These are phyloP conservation scores for Oligophagozyma castellii DNA, from an alignment of 1,139 yeast species.

Conservation along the genomic window DNA sequence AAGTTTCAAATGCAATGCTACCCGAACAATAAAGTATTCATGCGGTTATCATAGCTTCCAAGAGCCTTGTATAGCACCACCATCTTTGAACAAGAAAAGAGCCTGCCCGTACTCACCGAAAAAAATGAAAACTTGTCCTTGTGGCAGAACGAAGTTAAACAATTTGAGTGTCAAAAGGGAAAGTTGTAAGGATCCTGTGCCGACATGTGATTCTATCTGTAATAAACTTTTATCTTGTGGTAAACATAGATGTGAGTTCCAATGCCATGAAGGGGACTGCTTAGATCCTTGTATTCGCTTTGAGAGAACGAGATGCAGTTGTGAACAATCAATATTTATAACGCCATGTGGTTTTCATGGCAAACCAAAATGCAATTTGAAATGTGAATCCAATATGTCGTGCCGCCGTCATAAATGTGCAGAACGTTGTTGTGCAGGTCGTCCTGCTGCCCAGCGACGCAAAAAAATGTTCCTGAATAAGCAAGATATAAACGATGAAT, in stretches of 20 bases:
- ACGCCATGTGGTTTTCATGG: slow-evolving; percentile 53
- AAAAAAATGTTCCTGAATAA: slow-evolving; percentile 32
- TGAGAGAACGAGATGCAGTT: slow-evolving; percentile 24
- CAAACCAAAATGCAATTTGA: slow-evolving; percentile 53
- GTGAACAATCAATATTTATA: slow-evolving; percentile 29
- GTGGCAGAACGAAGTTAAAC: slow-evolving; percentile 44
- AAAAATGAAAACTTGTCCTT: slow-evolving; percentile 50
- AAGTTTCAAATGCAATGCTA: slow-evolving; percentile 41
- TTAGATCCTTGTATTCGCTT: slow-evolving; percentile 41
- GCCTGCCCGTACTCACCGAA: slow-evolving; percentile 59
- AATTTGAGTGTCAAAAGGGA: slow-evolving; percentile 32
- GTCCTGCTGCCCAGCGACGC: slow-evolving; percentile 47
- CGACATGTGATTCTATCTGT: slow-evolving; percentile 57
- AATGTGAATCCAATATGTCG: slow-evolving; percentile 62
- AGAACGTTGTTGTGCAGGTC: slow-evolving; percentile 55
- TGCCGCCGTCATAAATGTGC: slow-evolving; percentile 76
- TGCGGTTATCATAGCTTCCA: slow-evolving; percentile 57
- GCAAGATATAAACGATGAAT: slow-evolving; percentile 32
- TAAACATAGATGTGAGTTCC: slow-evolving; percentile 44
- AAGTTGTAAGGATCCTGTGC: slow-evolving; percentile 62
- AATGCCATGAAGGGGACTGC: slow-evolving; percentile 72
- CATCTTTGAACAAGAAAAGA: slow-evolving; percentile 18
- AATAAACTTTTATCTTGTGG: slow-evolving; percentile 59
- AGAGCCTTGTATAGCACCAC: slow-evolving; percentile 44
- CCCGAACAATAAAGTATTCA: slow-evolving; percentile 38